Evolutionary conservation across 2,329 filamentous ascomycete species (phyloP).

Genomic region (Aureobasidium lini): DNA sequence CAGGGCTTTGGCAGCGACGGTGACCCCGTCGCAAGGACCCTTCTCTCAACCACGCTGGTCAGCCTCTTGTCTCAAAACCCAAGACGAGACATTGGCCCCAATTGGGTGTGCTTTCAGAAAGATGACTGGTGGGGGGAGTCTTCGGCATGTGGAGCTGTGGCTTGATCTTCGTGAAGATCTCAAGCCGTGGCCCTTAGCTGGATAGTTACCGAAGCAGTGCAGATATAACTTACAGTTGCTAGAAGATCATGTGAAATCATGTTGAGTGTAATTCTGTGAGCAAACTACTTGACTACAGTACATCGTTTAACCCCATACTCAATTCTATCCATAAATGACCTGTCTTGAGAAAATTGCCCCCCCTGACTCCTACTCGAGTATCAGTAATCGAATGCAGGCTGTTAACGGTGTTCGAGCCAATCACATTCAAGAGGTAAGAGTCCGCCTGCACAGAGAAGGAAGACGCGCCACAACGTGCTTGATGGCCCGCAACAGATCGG

Average conservation of each 20-base stretch:
- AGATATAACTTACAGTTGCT: not conserved
- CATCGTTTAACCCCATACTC: not conserved
- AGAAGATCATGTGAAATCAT: not conserved
- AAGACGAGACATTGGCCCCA: not conserved
- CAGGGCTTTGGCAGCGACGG: too few relatives aligned
- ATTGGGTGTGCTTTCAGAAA: not conserved
- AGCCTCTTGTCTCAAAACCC: not conserved
- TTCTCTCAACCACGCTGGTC: too few relatives aligned
- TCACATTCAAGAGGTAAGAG: not conserved
- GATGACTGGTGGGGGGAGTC: not conserved
- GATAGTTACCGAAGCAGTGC: not conserved
- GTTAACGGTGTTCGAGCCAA: not conserved
- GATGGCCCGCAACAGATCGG: not conserved
- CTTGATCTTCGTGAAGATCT: not conserved
- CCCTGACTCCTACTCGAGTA: not conserved
- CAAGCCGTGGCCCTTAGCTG: not conserved
- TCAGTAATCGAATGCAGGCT: not conserved
- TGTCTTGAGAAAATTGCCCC: not conserved
- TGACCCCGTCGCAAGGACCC: not conserved
- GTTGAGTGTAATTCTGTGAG: not conserved
- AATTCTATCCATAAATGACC: not conserved
- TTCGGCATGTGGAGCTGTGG: slow-evolving; percentile 9
- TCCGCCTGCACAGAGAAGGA: not conserved
- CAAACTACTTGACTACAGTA: not conserved
- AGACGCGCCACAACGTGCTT: not conserved